These are phyloP conservation scores for Plectosphaerella cucumerina DNA, from an alignment of 2,329 filamentous ascomycete species.

Conservation along the genomic window DNA sequence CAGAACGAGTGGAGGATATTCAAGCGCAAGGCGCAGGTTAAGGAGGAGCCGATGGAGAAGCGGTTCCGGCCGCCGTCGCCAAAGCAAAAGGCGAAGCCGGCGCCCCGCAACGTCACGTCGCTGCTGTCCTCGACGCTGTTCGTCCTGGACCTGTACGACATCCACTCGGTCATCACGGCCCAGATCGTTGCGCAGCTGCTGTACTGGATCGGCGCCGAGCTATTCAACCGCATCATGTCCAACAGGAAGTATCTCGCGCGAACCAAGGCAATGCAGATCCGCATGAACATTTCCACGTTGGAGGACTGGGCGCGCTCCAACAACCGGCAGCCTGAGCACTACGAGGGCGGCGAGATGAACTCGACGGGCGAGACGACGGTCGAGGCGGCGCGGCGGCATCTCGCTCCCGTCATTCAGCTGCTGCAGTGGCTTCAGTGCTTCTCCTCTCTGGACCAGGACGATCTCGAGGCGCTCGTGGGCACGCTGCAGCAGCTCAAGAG, in stretches of 20 bases:
- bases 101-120: slow-evolving; percentile 92
- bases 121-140: slow-evolving; percentile 93
- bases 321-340: slow-evolving; percentile 92
- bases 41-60: slow-evolving; percentile 87
- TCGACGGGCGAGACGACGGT: slow-evolving; percentile 82
- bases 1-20: slow-evolving; percentile 99
- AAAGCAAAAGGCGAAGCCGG: slow-evolving; percentile 85
- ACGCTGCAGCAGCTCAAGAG: slow-evolving; percentile 86
- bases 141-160: slow-evolving; percentile 96
- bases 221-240: slow-evolving; percentile 97
- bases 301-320: slow-evolving; percentile 96
- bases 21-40: slow-evolving; percentile 83
- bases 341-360: slow-evolving; percentile 83
- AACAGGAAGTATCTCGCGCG: slow-evolving; percentile 90
- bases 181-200: slow-evolving; percentile 90
- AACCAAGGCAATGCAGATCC: slow-evolving; percentile 99
- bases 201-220: slow-evolving; percentile 93
- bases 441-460: slow-evolving; percentile 80
- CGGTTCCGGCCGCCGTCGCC: slow-evolving; percentile 89
- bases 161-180: slow-evolving; percentile 91
- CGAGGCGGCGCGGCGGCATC: slow-evolving; percentile 77
- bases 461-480: slow-evolving; percentile 80
- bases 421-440: slow-evolving; percentile 98
- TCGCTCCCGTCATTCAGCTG: slow-evolving; percentile 87
- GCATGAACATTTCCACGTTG: slow-evolving; percentile 93